Evolutionary conservation across 106 monocot genomes (phyloP).

Genomic region (Platanthera guangdongensis): DNA sequence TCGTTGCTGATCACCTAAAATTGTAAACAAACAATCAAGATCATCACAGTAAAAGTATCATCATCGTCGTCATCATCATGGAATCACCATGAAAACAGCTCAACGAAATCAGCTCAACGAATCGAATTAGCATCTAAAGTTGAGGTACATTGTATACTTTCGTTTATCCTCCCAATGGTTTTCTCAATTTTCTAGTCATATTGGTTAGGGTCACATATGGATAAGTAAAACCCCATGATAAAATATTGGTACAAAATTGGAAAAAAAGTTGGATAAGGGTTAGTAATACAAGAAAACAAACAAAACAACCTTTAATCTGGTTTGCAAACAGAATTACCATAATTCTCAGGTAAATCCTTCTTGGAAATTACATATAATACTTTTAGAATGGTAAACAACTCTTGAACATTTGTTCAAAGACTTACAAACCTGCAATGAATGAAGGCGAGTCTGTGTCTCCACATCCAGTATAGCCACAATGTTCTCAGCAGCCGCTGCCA

Average conservation of each 20-base stretch:
- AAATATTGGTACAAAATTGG: background rate
- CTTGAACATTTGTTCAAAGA: background rate
- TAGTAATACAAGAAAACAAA: background rate
- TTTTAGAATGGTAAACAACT: background rate
- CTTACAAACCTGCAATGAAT: conserved; percentile 28
- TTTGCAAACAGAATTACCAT: background rate
- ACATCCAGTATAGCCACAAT: conserved; percentile 29
- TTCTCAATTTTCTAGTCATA: background rate
- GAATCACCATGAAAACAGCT: too few relatives aligned
- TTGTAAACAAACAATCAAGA: too few relatives aligned
- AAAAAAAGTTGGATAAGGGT: background rate
- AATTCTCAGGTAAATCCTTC: background rate
- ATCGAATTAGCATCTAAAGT: too few relatives aligned
- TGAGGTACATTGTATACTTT: too few relatives aligned
- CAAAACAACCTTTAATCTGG: background rate
- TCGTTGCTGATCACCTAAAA: too few relatives aligned
- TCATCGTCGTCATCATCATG: too few relatives aligned
- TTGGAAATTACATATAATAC: background rate
- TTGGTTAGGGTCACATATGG: background rate
- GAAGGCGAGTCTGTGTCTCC: conserved; percentile 28
- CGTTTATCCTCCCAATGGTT: too few relatives aligned
- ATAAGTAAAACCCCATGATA: background rate
- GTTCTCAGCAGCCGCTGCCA: conserved; percentile 70
- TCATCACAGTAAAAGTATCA: too few relatives aligned
- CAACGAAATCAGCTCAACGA: too few relatives aligned